Conservation (phyloP, 148 eudicot species). For the Beta vulgaris region DNA sequence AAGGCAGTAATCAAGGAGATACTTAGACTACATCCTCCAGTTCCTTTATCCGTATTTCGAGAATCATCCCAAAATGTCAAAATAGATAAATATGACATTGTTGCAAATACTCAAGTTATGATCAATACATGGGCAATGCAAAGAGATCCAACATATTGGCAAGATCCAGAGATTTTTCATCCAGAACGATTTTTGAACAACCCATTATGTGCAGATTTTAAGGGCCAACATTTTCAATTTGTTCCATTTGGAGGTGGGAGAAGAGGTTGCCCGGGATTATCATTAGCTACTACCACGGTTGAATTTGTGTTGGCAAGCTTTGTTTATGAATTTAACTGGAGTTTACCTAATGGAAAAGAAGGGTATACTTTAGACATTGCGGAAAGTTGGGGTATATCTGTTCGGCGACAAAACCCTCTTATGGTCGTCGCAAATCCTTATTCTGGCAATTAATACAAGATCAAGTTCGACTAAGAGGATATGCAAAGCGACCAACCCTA, state of each 20-base stretch:
- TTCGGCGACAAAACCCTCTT: not conserved
- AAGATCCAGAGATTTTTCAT: not conserved
- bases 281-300: not conserved
- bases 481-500: not conserved
- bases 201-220: not conserved
- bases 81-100: slow-evolving; percentile 1
- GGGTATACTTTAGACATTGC: not conserved
- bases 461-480: not conserved
- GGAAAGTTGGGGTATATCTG: not conserved
- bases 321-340: slow-evolving; percentile 15
- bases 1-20: slow-evolving; percentile 27
- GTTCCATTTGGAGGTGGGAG: slow-evolving; percentile 10
- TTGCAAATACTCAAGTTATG: slow-evolving; percentile 4
- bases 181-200: not conserved
- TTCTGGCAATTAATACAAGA: not conserved
- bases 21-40: slow-evolving; percentile 26
- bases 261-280: slow-evolving; percentile 7
- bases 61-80: not conserved
- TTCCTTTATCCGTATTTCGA: not conserved
- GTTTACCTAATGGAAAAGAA: not conserved
- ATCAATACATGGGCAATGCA: slow-evolving; percentile 8
- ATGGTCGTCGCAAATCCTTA: slow-evolving; percentile 12
- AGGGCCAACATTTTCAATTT: not conserved
- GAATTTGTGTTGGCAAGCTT: slow-evolving; percentile 19
- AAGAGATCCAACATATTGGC: not conserved